A percentile compares a stretch with the other conserved stretches of the same genome.
Conservation (phyloP, 2,329 filamentous ascomycete species). For the Raffaelea arxii region DNA sequence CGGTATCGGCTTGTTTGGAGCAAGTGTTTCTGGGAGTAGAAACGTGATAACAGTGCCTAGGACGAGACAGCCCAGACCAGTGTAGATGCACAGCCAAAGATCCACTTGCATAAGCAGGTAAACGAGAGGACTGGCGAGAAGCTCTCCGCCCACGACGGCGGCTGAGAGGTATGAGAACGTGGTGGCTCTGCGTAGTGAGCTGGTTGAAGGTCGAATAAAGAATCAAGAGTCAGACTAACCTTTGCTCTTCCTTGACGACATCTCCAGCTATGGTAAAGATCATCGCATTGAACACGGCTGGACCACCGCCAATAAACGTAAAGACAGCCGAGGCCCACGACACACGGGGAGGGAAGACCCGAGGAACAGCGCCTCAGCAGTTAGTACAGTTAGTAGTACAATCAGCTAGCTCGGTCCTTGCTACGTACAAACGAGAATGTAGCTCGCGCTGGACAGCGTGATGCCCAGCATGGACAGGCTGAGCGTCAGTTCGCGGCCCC, state of each 20-base stretch:
- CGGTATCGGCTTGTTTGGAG: neutral
- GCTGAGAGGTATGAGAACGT: neutral
- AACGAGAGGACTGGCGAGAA: neutral
- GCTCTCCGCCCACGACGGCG: neutral
- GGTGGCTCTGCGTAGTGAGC: neutral
- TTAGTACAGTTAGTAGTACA: neutral
- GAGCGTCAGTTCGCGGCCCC: neutral
- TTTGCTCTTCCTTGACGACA: constrained; percentile 1
- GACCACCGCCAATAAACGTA: neutral
- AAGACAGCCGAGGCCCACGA: constrained; percentile 1
- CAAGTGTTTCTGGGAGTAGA: neutral
- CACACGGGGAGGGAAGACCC: neutral
- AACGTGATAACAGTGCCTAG: neutral
- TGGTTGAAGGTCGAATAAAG: neutral
- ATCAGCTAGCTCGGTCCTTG: neutral
- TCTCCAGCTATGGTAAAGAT: neutral
- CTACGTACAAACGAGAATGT: neutral
- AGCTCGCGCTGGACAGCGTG: neutral
- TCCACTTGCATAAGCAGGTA: neutral
- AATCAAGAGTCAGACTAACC: neutral
- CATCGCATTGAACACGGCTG: neutral
- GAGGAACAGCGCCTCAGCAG: neutral
- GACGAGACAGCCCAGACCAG: neutral
- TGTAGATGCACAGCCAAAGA: constrained; percentile 1
- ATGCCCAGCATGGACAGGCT: constrained; percentile 1